Evolutionary conservation across 2,329 filamentous ascomycete species (phyloP).

Genomic region (Herpotrichia juniperi): DNA sequence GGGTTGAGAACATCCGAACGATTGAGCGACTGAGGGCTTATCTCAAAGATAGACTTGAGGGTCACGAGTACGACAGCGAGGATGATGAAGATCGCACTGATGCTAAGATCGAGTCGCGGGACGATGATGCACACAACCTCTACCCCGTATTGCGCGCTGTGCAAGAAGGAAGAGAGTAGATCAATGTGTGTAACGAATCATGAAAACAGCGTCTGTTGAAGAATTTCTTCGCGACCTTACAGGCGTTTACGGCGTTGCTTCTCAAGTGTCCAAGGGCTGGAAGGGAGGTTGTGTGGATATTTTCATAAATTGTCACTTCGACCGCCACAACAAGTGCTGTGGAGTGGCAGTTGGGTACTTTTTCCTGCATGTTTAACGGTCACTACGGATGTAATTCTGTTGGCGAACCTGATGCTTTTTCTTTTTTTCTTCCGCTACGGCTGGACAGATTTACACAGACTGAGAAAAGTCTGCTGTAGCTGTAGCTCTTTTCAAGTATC

Average conservation of each 20-base stretch:
- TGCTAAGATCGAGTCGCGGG: slow-evolving; percentile 31
- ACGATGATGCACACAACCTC: slow-evolving; percentile 46
- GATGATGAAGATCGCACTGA: slow-evolving; percentile 38
- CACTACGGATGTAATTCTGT: background rate
- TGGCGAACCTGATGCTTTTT: background rate
- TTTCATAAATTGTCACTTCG: background rate
- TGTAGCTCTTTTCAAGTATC: background rate
- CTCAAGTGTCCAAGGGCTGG: background rate
- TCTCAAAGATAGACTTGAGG: slow-evolving; percentile 61
- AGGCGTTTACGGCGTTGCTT: slow-evolving; percentile 5
- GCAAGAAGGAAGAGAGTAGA: slow-evolving; percentile 45
- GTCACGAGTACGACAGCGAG: slow-evolving; percentile 56
- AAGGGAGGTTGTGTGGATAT: background rate
- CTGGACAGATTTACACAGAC: background rate
- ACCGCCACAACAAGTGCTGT: slow-evolving; percentile 2
- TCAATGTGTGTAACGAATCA: background rate
- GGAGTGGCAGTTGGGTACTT: background rate
- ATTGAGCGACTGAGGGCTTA: slow-evolving; percentile 65
- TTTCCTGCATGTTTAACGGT: background rate
- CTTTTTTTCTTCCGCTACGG: background rate
- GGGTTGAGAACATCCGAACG: slow-evolving; percentile 69
- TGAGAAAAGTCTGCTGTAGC: background rate
- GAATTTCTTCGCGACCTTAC: background rate
- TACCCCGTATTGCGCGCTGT: slow-evolving; percentile 50
- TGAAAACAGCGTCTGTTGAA: background rate